Conservation (phyloP, 2,329 filamentous ascomycete species). For the Colletotrichum endophyticum region DNA sequence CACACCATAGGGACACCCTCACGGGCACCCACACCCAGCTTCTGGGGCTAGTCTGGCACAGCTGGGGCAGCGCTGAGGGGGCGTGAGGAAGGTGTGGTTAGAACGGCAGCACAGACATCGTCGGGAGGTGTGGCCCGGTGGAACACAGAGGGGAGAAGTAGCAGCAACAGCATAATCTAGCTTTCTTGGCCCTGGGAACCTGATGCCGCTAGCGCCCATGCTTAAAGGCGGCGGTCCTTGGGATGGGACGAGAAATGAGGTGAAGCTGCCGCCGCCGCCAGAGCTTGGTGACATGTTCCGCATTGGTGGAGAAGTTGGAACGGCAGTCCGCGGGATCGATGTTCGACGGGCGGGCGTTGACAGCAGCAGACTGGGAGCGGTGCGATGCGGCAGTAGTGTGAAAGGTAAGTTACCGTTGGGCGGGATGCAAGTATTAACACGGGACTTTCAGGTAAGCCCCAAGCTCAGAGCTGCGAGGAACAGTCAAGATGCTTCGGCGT, state of each 20-base stretch:
- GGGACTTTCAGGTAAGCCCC: not conserved
- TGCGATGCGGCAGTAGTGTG: not conserved
- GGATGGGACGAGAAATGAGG: constrained; percentile 20
- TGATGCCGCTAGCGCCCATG: constrained; percentile 17
- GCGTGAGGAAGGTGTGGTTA: not conserved
- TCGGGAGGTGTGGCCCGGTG: not conserved
- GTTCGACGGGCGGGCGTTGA: not conserved
- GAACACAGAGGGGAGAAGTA: not conserved
- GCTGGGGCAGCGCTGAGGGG: not conserved
- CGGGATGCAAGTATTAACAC: not conserved
- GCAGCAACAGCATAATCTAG: constrained; percentile 9
- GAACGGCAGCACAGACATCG: constrained; percentile 17
- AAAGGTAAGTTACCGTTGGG: not conserved
- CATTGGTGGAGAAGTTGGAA: not conserved
- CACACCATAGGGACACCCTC: not conserved
- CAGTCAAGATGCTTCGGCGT: not conserved
- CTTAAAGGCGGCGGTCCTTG: constrained; percentile 10
- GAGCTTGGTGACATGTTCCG: constrained; percentile 5
- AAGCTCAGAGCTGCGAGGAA: not conserved
- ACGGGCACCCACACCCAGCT: constrained; percentile 5
- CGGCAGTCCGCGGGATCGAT: constrained; percentile 11
- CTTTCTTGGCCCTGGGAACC: constrained; percentile 16
- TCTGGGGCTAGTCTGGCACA: constrained; percentile 27
- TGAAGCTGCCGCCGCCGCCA: not conserved
- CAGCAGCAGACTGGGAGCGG: not conserved